phyloP scores from a whole-genome alignment of 208 protist species.

The Leishmania tarentolae region DNA sequence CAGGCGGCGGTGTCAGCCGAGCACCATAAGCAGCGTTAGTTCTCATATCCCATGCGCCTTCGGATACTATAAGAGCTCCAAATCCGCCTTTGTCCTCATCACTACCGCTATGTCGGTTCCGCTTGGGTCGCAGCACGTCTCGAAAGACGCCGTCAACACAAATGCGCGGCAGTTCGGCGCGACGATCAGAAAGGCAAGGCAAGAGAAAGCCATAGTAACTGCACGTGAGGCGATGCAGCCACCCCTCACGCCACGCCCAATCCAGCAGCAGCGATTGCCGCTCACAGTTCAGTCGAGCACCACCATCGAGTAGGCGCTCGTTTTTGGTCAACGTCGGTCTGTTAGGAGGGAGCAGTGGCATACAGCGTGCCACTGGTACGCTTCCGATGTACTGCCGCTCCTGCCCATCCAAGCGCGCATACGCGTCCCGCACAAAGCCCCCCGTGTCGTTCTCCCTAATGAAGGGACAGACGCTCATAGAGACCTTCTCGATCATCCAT shows the following conservation, averaged over 20 bases:
- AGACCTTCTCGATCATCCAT: slow-evolving; percentile 19
- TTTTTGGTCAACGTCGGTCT: background rate
- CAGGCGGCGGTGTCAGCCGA: slow-evolving; percentile 6
- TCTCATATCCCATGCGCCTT: background rate
- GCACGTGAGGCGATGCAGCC: slow-evolving; percentile 14
- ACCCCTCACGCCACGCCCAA: slow-evolving; percentile 32
- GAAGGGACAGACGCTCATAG: slow-evolving; percentile 16
- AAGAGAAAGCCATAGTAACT: slow-evolving; percentile 8
- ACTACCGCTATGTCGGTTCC: background rate
- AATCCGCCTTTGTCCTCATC: background rate
- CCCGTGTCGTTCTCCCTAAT: slow-evolving; percentile 17
- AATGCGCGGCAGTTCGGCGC: slow-evolving; percentile 8
- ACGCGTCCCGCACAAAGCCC: slow-evolving; percentile 25
- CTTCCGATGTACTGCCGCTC: slow-evolving; percentile 31
- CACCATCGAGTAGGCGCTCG: slow-evolving; percentile 14
- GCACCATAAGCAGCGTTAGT: slow-evolving; percentile 3
- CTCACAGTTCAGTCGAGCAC: slow-evolving; percentile 32
- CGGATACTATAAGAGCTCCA: background rate
- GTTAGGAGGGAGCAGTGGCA: background rate
- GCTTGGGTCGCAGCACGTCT: slow-evolving; percentile 19
- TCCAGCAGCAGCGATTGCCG: slow-evolving; percentile 45
- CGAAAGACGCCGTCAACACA: slow-evolving; percentile 10
- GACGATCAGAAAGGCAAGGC: slow-evolving; percentile 1
- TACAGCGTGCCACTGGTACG: slow-evolving; percentile 32
- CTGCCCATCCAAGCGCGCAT: slow-evolving; percentile 30